Evolutionary conservation across 129 eudicot species (phyloP).

Genomic region (Flaveria bidentis): DNA sequence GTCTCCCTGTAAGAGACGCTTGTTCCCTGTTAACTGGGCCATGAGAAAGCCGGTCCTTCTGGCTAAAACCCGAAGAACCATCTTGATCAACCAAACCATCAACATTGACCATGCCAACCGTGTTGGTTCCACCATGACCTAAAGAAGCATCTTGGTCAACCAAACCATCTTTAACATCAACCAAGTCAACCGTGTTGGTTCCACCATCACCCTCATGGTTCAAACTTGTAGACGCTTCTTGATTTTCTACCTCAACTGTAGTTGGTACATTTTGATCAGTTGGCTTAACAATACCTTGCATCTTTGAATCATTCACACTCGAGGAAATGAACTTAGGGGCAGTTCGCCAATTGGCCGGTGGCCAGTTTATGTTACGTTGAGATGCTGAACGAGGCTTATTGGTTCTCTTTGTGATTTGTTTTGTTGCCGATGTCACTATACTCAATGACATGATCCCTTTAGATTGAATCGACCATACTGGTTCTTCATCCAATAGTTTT

Average conservation of each 20-base stretch:
- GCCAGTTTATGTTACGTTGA: slow-evolving; percentile 50
- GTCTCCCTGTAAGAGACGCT: slow-evolving; percentile 60
- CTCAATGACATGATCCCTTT: slow-evolving; percentile 16
- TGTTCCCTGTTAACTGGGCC: slow-evolving; percentile 42
- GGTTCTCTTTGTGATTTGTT: slow-evolving; percentile 6
- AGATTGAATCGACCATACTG: slow-evolving; percentile 53
- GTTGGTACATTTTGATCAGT: slow-evolving; percentile 25
- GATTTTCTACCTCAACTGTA: neutral
- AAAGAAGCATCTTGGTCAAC: slow-evolving; percentile 32
- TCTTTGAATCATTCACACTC: slow-evolving; percentile 7
- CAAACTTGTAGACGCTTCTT: neutral
- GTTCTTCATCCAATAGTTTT: slow-evolving; percentile 57
- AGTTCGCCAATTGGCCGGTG: slow-evolving; percentile 62
- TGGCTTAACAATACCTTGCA: slow-evolving; percentile 18
- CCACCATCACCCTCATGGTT: slow-evolving; percentile 16
- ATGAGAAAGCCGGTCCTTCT: slow-evolving; percentile 37
- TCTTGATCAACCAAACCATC: slow-evolving; percentile 35
- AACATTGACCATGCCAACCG: neutral
- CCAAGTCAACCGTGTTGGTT: neutral
- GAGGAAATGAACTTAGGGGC: slow-evolving; percentile 49
- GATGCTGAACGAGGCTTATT: slow-evolving; percentile 28
- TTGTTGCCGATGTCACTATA: slow-evolving; percentile 19
- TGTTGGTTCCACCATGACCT: neutral
- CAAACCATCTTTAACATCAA: slow-evolving; percentile 20
- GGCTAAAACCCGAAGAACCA: slow-evolving; percentile 22